These are phyloP conservation scores for Cladosporium halotolerans DNA, from an alignment of 2,329 filamentous ascomycete species.

Conservation along the genomic window DNA sequence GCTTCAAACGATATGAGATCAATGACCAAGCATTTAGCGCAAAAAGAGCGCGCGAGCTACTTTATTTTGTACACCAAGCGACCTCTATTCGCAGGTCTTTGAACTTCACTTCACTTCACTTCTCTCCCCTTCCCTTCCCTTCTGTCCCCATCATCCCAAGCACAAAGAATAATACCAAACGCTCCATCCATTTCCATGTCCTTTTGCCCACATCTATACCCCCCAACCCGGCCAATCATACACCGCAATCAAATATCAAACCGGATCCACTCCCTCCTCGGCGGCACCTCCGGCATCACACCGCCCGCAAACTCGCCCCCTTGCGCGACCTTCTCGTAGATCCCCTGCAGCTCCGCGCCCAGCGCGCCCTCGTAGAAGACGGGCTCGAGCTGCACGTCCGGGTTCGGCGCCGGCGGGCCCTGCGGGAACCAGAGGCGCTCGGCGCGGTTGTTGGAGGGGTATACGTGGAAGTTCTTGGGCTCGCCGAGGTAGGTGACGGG, in stretches of 20 bases:
- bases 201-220: too few relatives aligned
- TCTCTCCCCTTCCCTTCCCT: too few relatives aligned
- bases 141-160: too few relatives aligned
- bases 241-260: slow-evolving; percentile 20
- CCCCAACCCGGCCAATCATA: background rate
- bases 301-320: slow-evolving; percentile 64
- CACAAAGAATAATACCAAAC: too few relatives aligned
- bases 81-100: too few relatives aligned
- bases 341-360: slow-evolving; percentile 45
- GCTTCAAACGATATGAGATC: too few relatives aligned
- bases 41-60: too few relatives aligned
- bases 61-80: too few relatives aligned
- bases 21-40: too few relatives aligned
- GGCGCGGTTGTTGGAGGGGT: slow-evolving; percentile 38
- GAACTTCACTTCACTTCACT: too few relatives aligned
- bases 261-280: slow-evolving; percentile 64
- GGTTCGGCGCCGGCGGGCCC: slow-evolving; percentile 53
- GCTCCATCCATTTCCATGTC: too few relatives aligned
- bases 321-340: slow-evolving; percentile 59
- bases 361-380: slow-evolving; percentile 55
- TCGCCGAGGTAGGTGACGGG: slow-evolving; percentile 53
- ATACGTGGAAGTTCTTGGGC: slow-evolving; percentile 9
- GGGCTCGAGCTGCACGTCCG: slow-evolving; percentile 54
- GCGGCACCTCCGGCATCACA: slow-evolving; percentile 69
- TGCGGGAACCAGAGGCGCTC: slow-evolving; percentile 67